These are phyloP conservation scores for Brassica balearica DNA, from an alignment of 441 rosid species.

Conservation along the genomic window DNA sequence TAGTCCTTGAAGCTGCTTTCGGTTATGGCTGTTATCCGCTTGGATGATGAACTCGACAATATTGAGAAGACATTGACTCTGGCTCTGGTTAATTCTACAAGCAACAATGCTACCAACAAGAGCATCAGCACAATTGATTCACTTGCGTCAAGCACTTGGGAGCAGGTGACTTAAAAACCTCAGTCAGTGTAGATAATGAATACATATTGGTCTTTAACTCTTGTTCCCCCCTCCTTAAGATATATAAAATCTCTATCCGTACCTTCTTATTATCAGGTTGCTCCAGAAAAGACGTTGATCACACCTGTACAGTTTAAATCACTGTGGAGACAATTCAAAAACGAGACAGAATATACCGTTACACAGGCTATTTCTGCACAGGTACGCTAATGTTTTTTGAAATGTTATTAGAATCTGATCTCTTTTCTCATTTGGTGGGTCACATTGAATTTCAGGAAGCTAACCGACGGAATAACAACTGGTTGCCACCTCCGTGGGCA, in stretches of 20 bases:
- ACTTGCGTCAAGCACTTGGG: conserved; percentile 95
- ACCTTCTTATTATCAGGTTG: conserved; percentile 58
- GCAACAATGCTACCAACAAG: conserved; percentile 54
- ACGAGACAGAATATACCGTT: conserved; percentile 91
- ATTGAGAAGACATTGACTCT: conserved; percentile 69
- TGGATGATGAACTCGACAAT: conserved; percentile 76
- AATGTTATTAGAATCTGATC: not conserved
- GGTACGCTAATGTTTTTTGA: conserved; percentile 50
- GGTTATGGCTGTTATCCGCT: conserved; percentile 83
- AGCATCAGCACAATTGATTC: conserved; percentile 70
- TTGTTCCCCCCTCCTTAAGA: not conserved
- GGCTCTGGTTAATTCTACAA: conserved; percentile 62
- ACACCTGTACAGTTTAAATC: conserved; percentile 98
- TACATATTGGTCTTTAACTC: not conserved
- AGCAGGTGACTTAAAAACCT: conserved; percentile 62
- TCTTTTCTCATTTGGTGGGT: conserved; percentile 14
- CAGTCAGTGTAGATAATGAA: not conserved
- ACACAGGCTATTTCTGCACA: conserved; percentile 98
- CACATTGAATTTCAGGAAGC: conserved; percentile 79
- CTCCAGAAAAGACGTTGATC: conserved; percentile 78
- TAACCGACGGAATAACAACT: conserved; percentile 86
- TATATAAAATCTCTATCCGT: not conserved
- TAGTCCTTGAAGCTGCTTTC: conserved; percentile 94
- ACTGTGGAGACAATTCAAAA: conserved; percentile 96
- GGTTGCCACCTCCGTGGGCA: conserved; percentile 99